phyloP scores from a whole-genome alignment of 139 green algal genomes.

The Spirogloea muscicola region DNA sequence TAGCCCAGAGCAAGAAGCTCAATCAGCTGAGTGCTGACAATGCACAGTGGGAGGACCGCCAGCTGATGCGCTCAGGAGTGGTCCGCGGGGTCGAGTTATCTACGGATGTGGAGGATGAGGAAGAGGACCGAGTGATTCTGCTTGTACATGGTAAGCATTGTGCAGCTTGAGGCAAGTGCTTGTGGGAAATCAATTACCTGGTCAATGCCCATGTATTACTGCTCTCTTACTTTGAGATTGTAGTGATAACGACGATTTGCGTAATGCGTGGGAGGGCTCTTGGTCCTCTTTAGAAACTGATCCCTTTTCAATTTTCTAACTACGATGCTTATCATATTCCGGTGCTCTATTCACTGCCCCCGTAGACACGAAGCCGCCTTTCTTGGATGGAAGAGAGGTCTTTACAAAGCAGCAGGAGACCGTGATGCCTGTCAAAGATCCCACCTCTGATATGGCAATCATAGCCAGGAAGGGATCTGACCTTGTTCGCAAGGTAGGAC shows the following conservation, averaged over 20 bases:
- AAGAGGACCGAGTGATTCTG: conserved; percentile 78
- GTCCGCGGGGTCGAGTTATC: conserved; percentile 57
- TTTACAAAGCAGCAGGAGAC: conserved; percentile 82
- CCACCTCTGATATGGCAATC: conserved; percentile 93
- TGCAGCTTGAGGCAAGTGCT: too few relatives aligned
- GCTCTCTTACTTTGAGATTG: too few relatives aligned
- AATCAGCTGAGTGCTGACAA: conserved; percentile 83
- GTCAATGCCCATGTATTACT: too few relatives aligned
- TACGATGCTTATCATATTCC: too few relatives aligned
- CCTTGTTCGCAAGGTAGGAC: conserved; percentile 63
- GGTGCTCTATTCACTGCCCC: too few relatives aligned
- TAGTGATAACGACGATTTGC: too few relatives aligned
- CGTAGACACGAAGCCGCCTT: conserved; percentile 88
- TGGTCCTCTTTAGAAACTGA: too few relatives aligned
- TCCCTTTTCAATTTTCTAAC: too few relatives aligned
- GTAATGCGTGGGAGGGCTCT: too few relatives aligned
- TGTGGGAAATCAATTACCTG: too few relatives aligned
- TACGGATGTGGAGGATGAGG: conserved; percentile 77
- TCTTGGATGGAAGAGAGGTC: conserved; percentile 85
- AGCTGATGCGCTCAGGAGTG: conserved; percentile 82
- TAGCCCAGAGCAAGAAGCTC: conserved; percentile 77
- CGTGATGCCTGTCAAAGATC: conserved; percentile 88
- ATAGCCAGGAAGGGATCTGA: conserved; percentile 73
- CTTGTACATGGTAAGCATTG: conserved; percentile 76
- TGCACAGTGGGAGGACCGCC: conserved; percentile 91